A percentile compares a stretch with the other conserved stretches of the same genome.
Evolutionary conservation across 2,329 filamentous ascomycete genomes (phyloP).

Genomic region (Sphaerulina vaccinii): DNA sequence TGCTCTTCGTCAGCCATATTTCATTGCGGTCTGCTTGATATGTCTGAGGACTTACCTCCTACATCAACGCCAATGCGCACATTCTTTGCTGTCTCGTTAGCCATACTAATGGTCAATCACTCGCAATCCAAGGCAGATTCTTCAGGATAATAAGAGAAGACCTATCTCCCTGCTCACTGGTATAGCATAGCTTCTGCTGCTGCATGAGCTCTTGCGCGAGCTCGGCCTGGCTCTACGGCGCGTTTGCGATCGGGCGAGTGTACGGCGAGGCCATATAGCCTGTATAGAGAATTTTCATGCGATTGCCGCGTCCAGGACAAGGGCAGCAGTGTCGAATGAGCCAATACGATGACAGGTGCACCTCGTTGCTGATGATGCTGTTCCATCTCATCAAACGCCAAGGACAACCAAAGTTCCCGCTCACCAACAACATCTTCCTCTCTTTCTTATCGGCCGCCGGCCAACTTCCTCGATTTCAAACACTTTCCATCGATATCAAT

Average conservation of each 20-base stretch:
- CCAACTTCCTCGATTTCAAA: not conserved
- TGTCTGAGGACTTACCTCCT: constrained; percentile 35
- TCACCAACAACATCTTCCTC: constrained; percentile 3
- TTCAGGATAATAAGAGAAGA: not conserved
- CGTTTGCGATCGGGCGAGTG: not conserved
- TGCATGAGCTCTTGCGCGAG: not conserved
- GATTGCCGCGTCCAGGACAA: no score
- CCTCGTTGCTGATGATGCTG: not conserved
- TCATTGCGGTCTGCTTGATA: not conserved
- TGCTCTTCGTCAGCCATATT: constrained; percentile 4
- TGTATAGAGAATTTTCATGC: not conserved
- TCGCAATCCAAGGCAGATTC: not conserved
- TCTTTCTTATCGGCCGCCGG: constrained; percentile 10
- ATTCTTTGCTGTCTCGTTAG: constrained; percentile 17
- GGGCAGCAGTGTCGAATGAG: no score
- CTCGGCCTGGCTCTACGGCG: constrained; percentile 1
- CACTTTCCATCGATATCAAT: not conserved
- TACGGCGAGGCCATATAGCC: not conserved
- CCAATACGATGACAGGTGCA: not conserved
- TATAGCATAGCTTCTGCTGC: not conserved
- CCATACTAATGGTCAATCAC: not conserved
- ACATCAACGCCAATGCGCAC: constrained; percentile 48
- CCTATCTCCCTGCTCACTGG: not conserved
- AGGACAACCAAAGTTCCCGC: not conserved
- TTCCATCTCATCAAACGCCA: not conserved